phyloP scores from a whole-genome alignment of 768 basidiomycete genomes.

The Fomitopsis serialis region DNA sequence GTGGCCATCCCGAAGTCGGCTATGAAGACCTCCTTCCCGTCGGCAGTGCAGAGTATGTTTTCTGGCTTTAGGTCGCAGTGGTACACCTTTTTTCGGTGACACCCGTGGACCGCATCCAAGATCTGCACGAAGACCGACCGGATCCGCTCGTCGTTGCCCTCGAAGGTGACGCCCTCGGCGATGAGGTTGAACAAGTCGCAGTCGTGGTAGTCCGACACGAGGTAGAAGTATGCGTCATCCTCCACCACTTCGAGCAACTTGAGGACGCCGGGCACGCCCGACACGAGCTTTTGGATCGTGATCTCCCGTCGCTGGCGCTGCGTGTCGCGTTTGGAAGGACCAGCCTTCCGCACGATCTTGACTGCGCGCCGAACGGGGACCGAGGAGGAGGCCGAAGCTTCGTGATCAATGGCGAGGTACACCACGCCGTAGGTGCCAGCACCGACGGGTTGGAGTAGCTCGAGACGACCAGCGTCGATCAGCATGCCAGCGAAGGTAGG shows the following conservation, averaged over 20 bases:
- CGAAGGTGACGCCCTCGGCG: constrained; percentile 29
- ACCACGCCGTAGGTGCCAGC: constrained; percentile 19
- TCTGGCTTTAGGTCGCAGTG: constrained; percentile 57
- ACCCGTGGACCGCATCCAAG: constrained; percentile 44
- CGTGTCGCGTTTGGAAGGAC: constrained; percentile 61
- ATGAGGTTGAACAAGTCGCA: constrained; percentile 42
- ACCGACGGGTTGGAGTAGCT: constrained; percentile 16
- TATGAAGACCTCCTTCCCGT: constrained; percentile 34
- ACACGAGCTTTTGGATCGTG: constrained; percentile 3
- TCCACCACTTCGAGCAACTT: constrained; percentile 1
- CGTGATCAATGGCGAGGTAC: constrained; percentile 16
- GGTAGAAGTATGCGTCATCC: constrained; percentile 9
- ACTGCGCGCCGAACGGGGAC: constrained; percentile 8
- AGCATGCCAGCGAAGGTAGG: constrained; percentile 15
- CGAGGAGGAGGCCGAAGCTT: background rate
- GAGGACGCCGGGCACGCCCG: constrained; percentile 4
- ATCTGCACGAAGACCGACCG: constrained; percentile 44
- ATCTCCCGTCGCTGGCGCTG: constrained; percentile 28
- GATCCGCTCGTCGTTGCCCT: constrained; percentile 40
- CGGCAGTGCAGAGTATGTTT: constrained; percentile 36
- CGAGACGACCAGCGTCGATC: constrained; percentile 15
- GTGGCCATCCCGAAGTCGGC: constrained; percentile 37
- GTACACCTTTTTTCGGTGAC: constrained; percentile 41
- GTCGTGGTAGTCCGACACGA: constrained; percentile 13
- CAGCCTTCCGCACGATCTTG: constrained; percentile 15